Evolutionary conservation across 1,284 basidiomycete genomes (phyloP).

Genomic region (Phlebopus sp.): DNA sequence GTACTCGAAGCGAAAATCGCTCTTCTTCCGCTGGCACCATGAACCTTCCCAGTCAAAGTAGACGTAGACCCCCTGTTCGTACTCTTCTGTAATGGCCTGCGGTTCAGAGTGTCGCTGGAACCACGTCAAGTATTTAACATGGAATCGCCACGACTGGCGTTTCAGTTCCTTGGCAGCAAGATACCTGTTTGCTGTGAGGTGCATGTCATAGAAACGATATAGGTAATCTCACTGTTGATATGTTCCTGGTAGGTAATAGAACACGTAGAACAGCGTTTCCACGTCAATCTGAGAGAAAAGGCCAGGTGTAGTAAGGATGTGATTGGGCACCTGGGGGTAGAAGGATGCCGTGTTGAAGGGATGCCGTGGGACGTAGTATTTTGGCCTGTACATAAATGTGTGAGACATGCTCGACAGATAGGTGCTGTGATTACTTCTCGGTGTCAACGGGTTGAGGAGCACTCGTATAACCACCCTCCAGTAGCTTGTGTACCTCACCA

Average conservation of each 20-base stretch:
- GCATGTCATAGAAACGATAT: conserved; percentile 5
- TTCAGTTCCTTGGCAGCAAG: conserved; percentile 97
- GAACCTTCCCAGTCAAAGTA: conserved; percentile 98
- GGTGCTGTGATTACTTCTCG: conserved; percentile 68
- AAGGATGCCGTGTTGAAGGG: conserved; percentile 91
- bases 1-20: conserved; percentile 96
- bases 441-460: conserved; percentile 93
- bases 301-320: conserved; percentile 79
- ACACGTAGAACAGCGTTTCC: conserved; percentile 98
- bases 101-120: conserved; percentile 99
- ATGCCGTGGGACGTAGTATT: conserved; percentile 95
- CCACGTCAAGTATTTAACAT: conserved; percentile 99
- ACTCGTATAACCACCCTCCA: conserved; percentile 87
- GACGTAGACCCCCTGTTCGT: conserved; percentile 97
- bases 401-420: conserved; percentile 4
- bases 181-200: conserved; percentile 53
- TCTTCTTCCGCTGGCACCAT: conserved; percentile 98
- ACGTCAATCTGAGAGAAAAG: conserved; percentile 94
- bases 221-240: conserved; percentile 81
- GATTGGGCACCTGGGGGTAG: conserved; percentile 89
- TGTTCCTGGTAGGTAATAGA: conserved; percentile 96
- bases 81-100: conserved; percentile 99
- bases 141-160: conserved; percentile 98
- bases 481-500: conserved; percentile 87
- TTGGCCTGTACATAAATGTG: conserved; percentile 58